Base-by-base conservation (phyloP, 208 protist species). In the Trypanosoma melophagium region DNA sequence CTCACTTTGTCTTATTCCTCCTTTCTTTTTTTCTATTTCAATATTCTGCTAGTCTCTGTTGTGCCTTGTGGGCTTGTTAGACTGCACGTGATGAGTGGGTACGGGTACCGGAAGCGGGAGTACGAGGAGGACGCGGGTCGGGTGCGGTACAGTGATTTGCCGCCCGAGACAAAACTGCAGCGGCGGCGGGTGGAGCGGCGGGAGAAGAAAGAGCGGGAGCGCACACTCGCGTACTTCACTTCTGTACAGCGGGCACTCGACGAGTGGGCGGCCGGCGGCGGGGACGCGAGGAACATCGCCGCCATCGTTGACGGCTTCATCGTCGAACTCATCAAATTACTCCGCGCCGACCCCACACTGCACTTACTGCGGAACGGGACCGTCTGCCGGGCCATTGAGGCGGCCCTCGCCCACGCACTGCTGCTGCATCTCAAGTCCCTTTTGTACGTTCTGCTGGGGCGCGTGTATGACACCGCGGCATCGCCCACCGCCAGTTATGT, bases 281-380 rank as follows among this genome's bases (percentile, higher is more conserved):
- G 77, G 19, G 87, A 93, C 64, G 65, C 83, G 4, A 74, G 57
- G 13, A 74, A 73, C 22, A 62, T 93, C 28, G 77, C 78, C 57
- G 71, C 76, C 59, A 83, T 94, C 42, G 83, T 96, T 9, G 91
- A 96, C 57, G 87, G 91, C 47, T 93, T 96, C 69, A 94, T 96
- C 74, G 81, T 84, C 1, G 88, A 96, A 64, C 76, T 96, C 35
- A 76, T 94, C 49, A 94, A 91, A 75, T 73, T 92, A 56, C 80
- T 96, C 3, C 76, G 79, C 31, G 83, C 77, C 0, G 91, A 96
- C 71, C 45, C 83, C 24, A 76, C 79, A 0, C 80, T 94, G 10
- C 71, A 90, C 69, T 77, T 96, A 1, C 68, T 96, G 31, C 76
- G 91, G 14, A 96, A 94, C 59, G 86, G 77, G 44, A 74, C 76